Evolutionary conservation across 441 rosid genomes (phyloP).

Genomic region (Gossypium davidsonii): DNA sequence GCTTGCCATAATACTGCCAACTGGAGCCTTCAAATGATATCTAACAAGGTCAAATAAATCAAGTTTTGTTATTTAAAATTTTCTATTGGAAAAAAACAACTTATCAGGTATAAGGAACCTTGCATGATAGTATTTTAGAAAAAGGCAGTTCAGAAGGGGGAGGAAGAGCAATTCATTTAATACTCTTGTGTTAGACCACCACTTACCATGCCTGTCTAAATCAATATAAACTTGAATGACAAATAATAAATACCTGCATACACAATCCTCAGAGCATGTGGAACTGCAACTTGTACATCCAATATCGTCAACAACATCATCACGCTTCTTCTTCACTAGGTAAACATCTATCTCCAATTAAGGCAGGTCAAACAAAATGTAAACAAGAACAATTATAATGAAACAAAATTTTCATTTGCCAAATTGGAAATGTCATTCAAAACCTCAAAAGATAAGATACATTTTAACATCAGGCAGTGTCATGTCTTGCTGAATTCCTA

Average conservation of each 20-base stretch:
- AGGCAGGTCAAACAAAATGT: conserved; percentile 23
- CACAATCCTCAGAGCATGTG: conserved; percentile 68
- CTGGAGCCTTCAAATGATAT: background rate
- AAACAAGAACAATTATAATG: background rate
- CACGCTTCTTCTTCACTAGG: conserved; percentile 79
- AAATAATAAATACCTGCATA: conserved; percentile 60
- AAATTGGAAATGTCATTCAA: background rate
- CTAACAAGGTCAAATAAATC: background rate
- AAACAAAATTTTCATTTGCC: background rate
- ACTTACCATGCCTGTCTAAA: background rate
- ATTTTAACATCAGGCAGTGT: background rate
- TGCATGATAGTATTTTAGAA: background rate
- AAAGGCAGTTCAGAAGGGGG: background rate
- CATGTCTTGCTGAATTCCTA: background rate
- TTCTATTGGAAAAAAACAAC: background rate
- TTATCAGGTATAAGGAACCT: background rate
- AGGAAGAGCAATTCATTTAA: background rate
- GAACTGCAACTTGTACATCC: conserved; percentile 85
- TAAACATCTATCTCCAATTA: conserved; percentile 67
- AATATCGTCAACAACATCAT: conserved; percentile 47
- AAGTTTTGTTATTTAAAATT: background rate
- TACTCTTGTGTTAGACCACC: background rate
- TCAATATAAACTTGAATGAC: conserved; percentile 12
- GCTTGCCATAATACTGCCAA: background rate
- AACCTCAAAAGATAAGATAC: background rate